These are phyloP conservation scores for Penicillium steckii DNA, from an alignment of 495 filamentous ascomycete genomes.

Conservation along the genomic window DNA sequence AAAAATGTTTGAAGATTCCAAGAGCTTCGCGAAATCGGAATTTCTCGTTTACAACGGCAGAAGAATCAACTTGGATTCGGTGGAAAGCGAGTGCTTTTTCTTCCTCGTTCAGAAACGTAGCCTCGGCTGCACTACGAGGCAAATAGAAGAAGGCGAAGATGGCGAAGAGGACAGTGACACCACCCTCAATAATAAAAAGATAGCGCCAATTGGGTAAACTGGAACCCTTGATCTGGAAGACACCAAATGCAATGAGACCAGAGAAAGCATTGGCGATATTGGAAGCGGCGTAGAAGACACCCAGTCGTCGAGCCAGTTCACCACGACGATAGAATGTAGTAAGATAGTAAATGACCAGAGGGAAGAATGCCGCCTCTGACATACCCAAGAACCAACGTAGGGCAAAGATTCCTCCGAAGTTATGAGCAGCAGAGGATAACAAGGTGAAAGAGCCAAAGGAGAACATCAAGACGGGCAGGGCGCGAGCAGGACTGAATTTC, in stretches of 20 bases:
- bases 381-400: slow-evolving; percentile 57
- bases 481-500: slow-evolving; percentile 58
- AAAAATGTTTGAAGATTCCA: slow-evolving; percentile 57
- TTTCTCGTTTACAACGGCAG: slow-evolving; percentile 65
- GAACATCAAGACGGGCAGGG: slow-evolving; percentile 65
- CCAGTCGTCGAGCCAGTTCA: slow-evolving; percentile 72
- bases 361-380: slow-evolving; percentile 70
- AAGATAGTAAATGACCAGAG: slow-evolving; percentile 57
- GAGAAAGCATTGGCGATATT: slow-evolving; percentile 70
- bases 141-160: slow-evolving; percentile 67
- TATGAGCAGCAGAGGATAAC: slow-evolving; percentile 52
- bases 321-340: slow-evolving; percentile 69
- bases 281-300: slow-evolving; percentile 72
- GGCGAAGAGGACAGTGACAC: slow-evolving; percentile 59
- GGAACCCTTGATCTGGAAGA: slow-evolving; percentile 65
- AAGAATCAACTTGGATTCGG: slow-evolving; percentile 69
- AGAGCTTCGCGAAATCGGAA: slow-evolving; percentile 63
- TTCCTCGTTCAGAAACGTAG: slow-evolving; percentile 56
- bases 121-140: slow-evolving; percentile 58
- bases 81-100: slow-evolving; percentile 67
- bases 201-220: slow-evolving; percentile 61
- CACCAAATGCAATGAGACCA: slow-evolving; percentile 68
- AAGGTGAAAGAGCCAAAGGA: slow-evolving; percentile 58
- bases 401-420: slow-evolving; percentile 62
- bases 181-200: slow-evolving; percentile 73